Conservation (phyloP, 805 yeast genomes). For the Candida nemodendra region DNA sequence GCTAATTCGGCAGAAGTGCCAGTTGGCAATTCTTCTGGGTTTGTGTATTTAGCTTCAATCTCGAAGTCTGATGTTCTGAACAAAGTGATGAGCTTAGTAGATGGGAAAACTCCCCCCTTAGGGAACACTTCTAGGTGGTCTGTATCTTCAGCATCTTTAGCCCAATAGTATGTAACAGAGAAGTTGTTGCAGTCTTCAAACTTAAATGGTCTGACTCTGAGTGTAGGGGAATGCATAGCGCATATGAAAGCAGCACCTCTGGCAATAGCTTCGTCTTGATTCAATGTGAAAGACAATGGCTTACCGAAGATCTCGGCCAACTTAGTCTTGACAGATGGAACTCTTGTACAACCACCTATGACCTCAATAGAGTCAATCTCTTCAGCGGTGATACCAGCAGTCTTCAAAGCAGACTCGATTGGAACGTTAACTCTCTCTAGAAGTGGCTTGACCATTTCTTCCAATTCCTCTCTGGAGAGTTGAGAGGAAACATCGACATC, state of each 20-base stretch:
- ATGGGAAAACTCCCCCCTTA: slow-evolving; percentile 86
- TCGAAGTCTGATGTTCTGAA: slow-evolving; percentile 89
- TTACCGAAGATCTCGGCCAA: slow-evolving; percentile 79
- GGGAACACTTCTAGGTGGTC: slow-evolving; percentile 97
- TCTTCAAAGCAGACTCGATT: slow-evolving; percentile 74
- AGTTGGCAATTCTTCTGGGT: slow-evolving; percentile 67
- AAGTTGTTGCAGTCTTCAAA: slow-evolving; percentile 91
- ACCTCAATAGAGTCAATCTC: slow-evolving; percentile 91
- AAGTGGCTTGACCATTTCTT: slow-evolving; percentile 81
- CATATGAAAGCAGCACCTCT: slow-evolving; percentile 99
- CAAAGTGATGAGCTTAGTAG: slow-evolving; percentile 91
- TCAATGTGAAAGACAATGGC: slow-evolving; percentile 87
- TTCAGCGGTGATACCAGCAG: slow-evolving; percentile 67
- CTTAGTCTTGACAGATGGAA: slow-evolving; percentile 85
- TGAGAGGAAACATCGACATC: slow-evolving; percentile 93
- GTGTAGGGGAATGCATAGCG: slow-evolving; percentile 98
- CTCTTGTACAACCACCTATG: slow-evolving; percentile 98
- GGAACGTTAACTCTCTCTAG: slow-evolving; percentile 75
- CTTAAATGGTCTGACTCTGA: slow-evolving; percentile 98
- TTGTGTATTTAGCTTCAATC: slow-evolving; percentile 82
- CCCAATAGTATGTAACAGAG: slow-evolving; percentile 96
- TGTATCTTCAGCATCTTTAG: slow-evolving; percentile 86
- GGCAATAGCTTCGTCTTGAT: slow-evolving; percentile 99
- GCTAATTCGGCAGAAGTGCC: slow-evolving; percentile 70
- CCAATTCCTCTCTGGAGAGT: slow-evolving; percentile 87